Evolutionary conservation across 2,329 filamentous ascomycete genomes (phyloP).

Genomic region (Ophiostoma sp.): DNA sequence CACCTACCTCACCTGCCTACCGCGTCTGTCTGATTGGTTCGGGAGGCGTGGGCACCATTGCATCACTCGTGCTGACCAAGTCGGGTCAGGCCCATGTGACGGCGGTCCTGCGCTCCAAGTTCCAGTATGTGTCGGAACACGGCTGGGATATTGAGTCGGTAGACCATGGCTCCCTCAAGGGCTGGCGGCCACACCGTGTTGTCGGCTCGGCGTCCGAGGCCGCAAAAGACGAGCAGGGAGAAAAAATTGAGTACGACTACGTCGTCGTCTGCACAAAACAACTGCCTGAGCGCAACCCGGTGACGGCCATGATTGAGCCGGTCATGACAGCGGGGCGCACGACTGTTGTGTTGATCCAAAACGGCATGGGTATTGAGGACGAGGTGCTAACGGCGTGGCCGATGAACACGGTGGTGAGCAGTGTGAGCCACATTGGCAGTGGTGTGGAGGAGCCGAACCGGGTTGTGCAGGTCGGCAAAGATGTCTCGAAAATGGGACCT

Average conservation of each 20-base stretch:
- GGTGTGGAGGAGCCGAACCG: conserved; percentile 21
- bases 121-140: conserved; percentile 23
- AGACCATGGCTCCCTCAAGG: conserved; percentile 26
- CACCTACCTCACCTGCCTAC: conserved; percentile 12
- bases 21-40: conserved; percentile 28
- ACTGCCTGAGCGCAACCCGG: conserved; percentile 23
- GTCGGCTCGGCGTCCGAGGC: conserved; percentile 24
- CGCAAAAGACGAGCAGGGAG: background rate
- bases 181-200: conserved; percentile 26
- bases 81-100: conserved; percentile 28
- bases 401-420: conserved; percentile 27
- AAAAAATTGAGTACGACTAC: conserved; percentile 23
- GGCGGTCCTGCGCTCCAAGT: conserved; percentile 28
- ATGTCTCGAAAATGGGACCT: conserved; percentile 28
- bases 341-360: conserved; percentile 29
- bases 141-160: conserved; percentile 29
- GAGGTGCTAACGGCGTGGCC: conserved; percentile 27
- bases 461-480: conserved; percentile 26
- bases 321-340: conserved; percentile 24
- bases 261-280: conserved; percentile 30
- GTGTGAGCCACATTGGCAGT: conserved; percentile 31
- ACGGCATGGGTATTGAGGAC: conserved; percentile 30
- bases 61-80: conserved; percentile 29
- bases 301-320: conserved; percentile 24
- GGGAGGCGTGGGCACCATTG: conserved; percentile 29